Evolutionary conservation across 352 stramenopile genomes (phyloP).

Genomic region (Globisporangium megalacanthum): DNA sequence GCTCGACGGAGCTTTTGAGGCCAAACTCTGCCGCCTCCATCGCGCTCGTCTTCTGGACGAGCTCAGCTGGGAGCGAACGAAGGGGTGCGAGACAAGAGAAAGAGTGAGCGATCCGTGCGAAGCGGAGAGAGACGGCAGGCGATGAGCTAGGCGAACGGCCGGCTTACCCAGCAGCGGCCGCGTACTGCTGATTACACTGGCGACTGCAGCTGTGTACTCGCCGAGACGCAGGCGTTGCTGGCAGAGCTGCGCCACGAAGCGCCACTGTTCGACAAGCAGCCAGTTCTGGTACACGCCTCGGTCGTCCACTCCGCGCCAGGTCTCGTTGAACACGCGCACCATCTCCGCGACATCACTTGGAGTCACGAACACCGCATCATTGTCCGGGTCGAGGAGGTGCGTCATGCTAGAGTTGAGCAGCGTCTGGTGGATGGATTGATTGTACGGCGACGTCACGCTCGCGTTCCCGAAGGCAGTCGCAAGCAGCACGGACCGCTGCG

Average conservation of each 20-base stretch:
- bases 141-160: background rate
- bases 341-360: constrained; percentile 34
- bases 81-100: background rate
- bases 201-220: constrained; percentile 25
- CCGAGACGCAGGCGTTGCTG: constrained; percentile 37
- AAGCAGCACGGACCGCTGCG: constrained; percentile 21
- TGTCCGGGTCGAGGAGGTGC: constrained; percentile 39
- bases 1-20: constrained; percentile 53
- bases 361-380: constrained; percentile 25
- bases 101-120: no score
- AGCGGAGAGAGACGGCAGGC: no score
- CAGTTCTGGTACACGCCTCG: constrained; percentile 33
- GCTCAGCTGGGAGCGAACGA: constrained; percentile 14
- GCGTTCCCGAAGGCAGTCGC: constrained; percentile 34
- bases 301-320: constrained; percentile 39
- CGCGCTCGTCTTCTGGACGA: constrained; percentile 31
- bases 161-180: constrained; percentile 31
- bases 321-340: constrained; percentile 43
- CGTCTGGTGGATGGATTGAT: constrained; percentile 27
- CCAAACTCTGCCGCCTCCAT: constrained; percentile 56
- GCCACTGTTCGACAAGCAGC: constrained; percentile 38
- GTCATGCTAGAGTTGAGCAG: constrained; percentile 42
- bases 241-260: constrained; percentile 36
- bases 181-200: constrained; percentile 24
- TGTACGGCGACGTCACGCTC: constrained; percentile 47